Base-by-base conservation (phyloP, 805 yeast genomes). In the Hanseniaspora taiwanica region DNA sequence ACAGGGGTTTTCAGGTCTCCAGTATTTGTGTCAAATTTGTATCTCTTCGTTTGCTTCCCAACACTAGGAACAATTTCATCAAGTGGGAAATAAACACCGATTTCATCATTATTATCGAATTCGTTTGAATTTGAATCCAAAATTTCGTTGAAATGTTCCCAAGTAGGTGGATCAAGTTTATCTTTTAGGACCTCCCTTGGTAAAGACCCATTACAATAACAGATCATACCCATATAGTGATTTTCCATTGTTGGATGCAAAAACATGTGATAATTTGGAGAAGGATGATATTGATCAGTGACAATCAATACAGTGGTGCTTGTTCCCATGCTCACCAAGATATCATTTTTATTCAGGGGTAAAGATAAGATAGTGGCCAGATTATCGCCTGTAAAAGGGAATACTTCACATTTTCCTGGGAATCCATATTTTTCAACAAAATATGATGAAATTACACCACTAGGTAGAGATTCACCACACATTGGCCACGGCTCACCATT, bases 31-130 rank as follows among this genome's bases (percentile, higher is more conserved):
- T 62, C 53, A 46, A 71, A 67, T 17, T 58, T 54, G 40, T 72
- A 72, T 43, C 86, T 60, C 43, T 74, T 66, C 19, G 70, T 72
- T 46, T 78, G 81, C 0, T 86, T 73, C 20, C 71, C 60, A 2
- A 78, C 80, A 57, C 80, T 82, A 13, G 96, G 96, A 18, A 85
- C 83, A 47, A 86, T 86, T 55, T 86, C 96, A n/a, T 91, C 85
- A 3, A 81, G 60, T 10, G 94, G 93, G 63, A 87, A 86, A 56
- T 81, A 86, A 37, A 83, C 70, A 0, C 94, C 96, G 21, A 86
- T 56, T 44, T 70, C 68, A 36, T 64, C 52, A 44, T 66, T 60
- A 36, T 66, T 64, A 89, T 89, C 81, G 27, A 63, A 58, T 5
- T 48, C 47, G 4, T 57, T 56, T 2, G 51, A 48, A 12, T 52